Evolutionary conservation across 805 yeast genomes (phyloP), one percentile per base, ranked within the genome.

Genomic region (Peterozyma toletana): DNA sequence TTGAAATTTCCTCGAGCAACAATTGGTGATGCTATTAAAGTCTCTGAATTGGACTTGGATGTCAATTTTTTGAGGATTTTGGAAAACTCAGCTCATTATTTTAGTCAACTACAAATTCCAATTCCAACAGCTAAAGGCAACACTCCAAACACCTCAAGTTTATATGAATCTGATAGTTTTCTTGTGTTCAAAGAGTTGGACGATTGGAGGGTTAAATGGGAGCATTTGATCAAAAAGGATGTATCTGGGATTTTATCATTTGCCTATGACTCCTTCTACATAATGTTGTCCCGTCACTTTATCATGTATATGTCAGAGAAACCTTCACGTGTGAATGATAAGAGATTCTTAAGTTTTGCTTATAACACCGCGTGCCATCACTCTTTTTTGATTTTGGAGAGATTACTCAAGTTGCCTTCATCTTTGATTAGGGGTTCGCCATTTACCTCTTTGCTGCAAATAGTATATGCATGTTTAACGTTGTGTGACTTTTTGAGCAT

Each of bases 371-470:
- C 75, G 42, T 68, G 69, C 44, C 55, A 60, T 16, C 68, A 71
- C 49, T 66, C 78, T 1, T 67, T 73, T 46, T 64, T 71, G 2
- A 63, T 76, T 16, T 51, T 78, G 33, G 63, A 66, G 11, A 68
- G 70, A 29, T 66, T 77, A 44, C 52, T 76, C 13, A 55, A 65
- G 21, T 54, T 76, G 17, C 71, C 76, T 3, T 62, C 73, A 3
- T 59, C 70, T 2, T 53, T 73, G 27, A 70, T 78, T 1, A 71
- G 71, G 50, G 82, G 82, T 0, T 73, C 80, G 9, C 83, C 85
- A 1, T 67, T 69, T 1, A 68, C 71, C 40, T 67, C 77, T 2
- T 57, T 75, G 42, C 68, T 73, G 48, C 77, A 77, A 48, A 64
- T 77, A 15, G 75, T 77, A 6, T 78, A 76, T 54, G 71, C 80